phyloP scores from a whole-genome alignment of 495 filamentous ascomycete species.

The Penicillium salamii region DNA sequence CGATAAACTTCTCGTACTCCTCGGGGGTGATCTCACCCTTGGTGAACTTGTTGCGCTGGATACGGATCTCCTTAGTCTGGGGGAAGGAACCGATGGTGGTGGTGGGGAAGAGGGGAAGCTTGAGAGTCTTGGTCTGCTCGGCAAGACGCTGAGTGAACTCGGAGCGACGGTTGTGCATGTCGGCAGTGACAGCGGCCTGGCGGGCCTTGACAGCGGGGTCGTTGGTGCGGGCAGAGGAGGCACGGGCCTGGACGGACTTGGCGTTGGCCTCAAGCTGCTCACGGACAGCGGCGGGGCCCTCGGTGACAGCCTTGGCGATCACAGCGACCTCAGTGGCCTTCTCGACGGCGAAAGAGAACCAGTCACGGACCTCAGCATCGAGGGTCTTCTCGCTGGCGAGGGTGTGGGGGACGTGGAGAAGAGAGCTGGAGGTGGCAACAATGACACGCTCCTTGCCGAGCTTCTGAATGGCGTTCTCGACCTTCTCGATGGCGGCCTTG shows the following conservation, averaged over 20 bases:
- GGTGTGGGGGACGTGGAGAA: conserved; percentile 97
- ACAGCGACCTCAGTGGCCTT: conserved; percentile 87
- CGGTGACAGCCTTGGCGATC: conserved; percentile 93
- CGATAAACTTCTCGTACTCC: conserved; percentile 97
- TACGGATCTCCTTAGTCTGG: conserved; percentile 96
- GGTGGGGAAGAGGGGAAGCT: conserved; percentile 94
- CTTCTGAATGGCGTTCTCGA: conserved; percentile 85
- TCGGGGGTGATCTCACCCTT: conserved; percentile 91
- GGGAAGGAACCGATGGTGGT: conserved; percentile 99
- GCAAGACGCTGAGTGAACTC: conserved; percentile 77
- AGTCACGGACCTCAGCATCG: conserved; percentile 84
- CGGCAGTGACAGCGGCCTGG: conserved; percentile 77
- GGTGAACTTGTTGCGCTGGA: conserved; percentile 94
- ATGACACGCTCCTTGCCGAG: conserved; percentile 95
- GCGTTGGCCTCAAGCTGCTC: conserved; percentile 91
- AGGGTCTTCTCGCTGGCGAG: conserved; percentile 97
- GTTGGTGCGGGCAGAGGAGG: conserved; percentile 91
- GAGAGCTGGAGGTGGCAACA: conserved; percentile 92
- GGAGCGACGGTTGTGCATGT: conserved; percentile 89
- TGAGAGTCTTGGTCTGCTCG: conserved; percentile 81
- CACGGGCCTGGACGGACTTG: conserved; percentile 82
- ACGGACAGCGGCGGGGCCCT: conserved; percentile 80
- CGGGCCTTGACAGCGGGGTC: conserved; percentile 94
- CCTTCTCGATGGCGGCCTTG: conserved; percentile 80
- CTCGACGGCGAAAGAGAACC: conserved; percentile 98